Conservation (phyloP, 805 yeast species). For the Metschnikowia anglica region DNA sequence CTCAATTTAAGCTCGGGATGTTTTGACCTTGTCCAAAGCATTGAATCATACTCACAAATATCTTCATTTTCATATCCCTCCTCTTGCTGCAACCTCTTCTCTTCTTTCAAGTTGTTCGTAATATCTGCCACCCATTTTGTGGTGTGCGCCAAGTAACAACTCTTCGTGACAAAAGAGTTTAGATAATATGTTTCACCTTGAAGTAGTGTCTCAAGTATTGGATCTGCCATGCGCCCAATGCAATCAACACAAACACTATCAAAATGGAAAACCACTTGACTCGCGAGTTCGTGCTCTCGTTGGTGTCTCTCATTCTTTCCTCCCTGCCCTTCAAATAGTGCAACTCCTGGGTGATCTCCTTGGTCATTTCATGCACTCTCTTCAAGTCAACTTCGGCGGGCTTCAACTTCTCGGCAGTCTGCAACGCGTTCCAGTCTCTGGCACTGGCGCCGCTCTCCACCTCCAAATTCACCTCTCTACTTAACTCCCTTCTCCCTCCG, state of each 20-base stretch:
- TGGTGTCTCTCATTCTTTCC: constrained; percentile 91
- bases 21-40: too few species aligned
- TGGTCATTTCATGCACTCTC: constrained; percentile 80
- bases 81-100: too few species aligned
- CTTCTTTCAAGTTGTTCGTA: neutral
- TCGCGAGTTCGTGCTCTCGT: constrained; percentile 92
- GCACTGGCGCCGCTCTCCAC: constrained; percentile 96
- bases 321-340: constrained; percentile 85
- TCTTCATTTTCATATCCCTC: too few species aligned
- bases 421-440: constrained; percentile 95
- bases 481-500: constrained; percentile 31
- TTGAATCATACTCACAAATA: too few species aligned
- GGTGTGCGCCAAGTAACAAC: too few species aligned
- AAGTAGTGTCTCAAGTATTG: constrained; percentile 89
- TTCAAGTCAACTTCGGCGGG: constrained; percentile 91
- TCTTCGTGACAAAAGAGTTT: too few species aligned
- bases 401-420: constrained; percentile 87
- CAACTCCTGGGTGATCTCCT: constrained; percentile 76
- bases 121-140: neutral
- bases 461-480: constrained; percentile 82
- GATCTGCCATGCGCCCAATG: constrained; percentile 90
- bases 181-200: constrained; percentile 78
- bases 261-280: constrained; percentile 82
- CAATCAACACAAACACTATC: constrained; percentile 65
- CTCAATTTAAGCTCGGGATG: constrained; percentile 1